These are phyloP conservation scores for Arthrobotrys entomopaga DNA, from an alignment of 2,329 filamentous ascomycete genomes.

Conservation along the genomic window DNA sequence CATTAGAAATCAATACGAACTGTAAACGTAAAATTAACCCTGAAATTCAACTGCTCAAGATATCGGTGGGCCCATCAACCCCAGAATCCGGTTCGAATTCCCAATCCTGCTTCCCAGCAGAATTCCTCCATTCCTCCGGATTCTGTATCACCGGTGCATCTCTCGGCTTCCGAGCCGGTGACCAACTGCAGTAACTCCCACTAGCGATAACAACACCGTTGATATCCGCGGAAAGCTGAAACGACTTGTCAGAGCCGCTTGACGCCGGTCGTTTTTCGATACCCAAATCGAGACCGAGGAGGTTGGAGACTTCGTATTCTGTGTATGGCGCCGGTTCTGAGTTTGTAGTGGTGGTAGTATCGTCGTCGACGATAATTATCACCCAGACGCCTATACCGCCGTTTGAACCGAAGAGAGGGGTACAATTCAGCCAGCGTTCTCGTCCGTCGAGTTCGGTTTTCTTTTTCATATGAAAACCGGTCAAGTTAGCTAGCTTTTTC, in stretches of 20 bases:
- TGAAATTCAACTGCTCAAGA: too few species aligned
- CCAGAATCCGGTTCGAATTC: conserved; percentile 30
- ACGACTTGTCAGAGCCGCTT: conserved; percentile 15
- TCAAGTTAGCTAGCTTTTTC: background rate
- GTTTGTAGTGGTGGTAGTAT: conserved; percentile 4
- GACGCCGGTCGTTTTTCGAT: conserved; percentile 24
- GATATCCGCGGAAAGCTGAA: conserved; percentile 26
- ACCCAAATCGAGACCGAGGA: conserved; percentile 20
- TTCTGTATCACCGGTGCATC: conserved; percentile 47
- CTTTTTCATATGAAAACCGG: background rate
- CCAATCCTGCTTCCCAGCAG: conserved; percentile 24
- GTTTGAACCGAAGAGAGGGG: conserved; percentile 74
- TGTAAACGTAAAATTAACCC: too few species aligned
- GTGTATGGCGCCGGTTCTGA: conserved; percentile 10
- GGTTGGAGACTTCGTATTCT: conserved; percentile 40
- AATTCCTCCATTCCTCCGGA: conserved; percentile 35
- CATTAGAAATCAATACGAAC: background rate
- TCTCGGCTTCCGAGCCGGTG: conserved; percentile 15
- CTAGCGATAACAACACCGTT: background rate
- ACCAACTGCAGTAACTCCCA: conserved; percentile 19
- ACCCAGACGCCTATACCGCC: conserved; percentile 81
- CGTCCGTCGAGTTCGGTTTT: conserved; percentile 66
- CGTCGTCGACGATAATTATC: conserved; percentile 74
- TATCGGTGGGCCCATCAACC: background rate
- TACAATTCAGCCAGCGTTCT: conserved; percentile 80